Evolutionary conservation across 768 basidiomycete genomes (phyloP).

Genomic region (Tulasnella calospora): DNA sequence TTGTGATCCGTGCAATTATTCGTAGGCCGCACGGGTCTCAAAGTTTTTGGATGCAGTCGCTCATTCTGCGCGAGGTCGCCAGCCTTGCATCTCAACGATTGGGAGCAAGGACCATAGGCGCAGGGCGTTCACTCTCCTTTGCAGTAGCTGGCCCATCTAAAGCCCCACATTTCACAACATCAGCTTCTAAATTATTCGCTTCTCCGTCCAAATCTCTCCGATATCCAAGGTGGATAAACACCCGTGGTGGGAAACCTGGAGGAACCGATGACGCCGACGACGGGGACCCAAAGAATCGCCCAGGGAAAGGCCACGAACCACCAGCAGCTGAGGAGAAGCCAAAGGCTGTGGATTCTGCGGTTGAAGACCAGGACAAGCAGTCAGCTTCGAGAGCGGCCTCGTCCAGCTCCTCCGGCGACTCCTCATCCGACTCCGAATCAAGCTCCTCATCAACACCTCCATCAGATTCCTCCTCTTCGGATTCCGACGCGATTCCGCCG

Average conservation of each 20-base stretch:
- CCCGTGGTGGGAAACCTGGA: slow-evolving; percentile 26
- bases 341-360: slow-evolving; percentile 30
- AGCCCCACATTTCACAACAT: slow-evolving; percentile 13
- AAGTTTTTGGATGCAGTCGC: slow-evolving; percentile 18
- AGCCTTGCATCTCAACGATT: slow-evolving; percentile 1
- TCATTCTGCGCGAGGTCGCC: slow-evolving; percentile 14
- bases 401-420: slow-evolving; percentile 37
- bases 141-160: slow-evolving; percentile 20
- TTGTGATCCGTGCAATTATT: background rate
- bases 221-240: slow-evolving; percentile 39
- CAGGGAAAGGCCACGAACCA: slow-evolving; percentile 24
- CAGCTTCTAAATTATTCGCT: slow-evolving; percentile 10
- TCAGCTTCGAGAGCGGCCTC: slow-evolving; percentile 32
- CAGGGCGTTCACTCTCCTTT: slow-evolving; percentile 17
- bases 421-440: slow-evolving; percentile 31
- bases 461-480: slow-evolving; percentile 12
- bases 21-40: slow-evolving; percentile 1
- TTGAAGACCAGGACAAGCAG: slow-evolving; percentile 26
- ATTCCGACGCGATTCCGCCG: slow-evolving; percentile 38
- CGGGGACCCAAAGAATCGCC: slow-evolving; percentile 23
- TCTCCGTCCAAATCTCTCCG: slow-evolving; percentile 27
- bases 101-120: slow-evolving; percentile 1
- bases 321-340: background rate
- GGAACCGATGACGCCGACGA: slow-evolving; percentile 21
- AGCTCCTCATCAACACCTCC: slow-evolving; percentile 37